Percentiles rank a stretch among this genome's conserved stretches.
These are phyloP conservation scores for Trametes cinnabarina DNA, from an alignment of 768 basidiomycete species.

Conservation along the genomic window DNA sequence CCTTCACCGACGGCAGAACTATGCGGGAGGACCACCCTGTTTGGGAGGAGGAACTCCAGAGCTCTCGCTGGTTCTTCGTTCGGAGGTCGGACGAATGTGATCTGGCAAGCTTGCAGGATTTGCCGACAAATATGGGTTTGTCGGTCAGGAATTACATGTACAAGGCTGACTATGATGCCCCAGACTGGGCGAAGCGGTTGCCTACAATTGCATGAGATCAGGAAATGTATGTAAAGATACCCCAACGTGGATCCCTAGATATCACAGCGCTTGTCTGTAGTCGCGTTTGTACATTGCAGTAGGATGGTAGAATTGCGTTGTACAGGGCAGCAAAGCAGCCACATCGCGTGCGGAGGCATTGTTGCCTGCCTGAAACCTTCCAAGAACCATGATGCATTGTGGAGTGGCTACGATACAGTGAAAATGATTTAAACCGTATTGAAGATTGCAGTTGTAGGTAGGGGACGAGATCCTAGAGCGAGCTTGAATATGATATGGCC, in stretches of 20 bases:
- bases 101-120: not conserved
- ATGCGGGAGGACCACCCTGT: slow-evolving; percentile 9
- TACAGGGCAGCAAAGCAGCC: too few relatives aligned
- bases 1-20: slow-evolving; percentile 1
- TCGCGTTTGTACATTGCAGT: too few relatives aligned
- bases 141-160: slow-evolving; percentile 13
- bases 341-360: too few relatives aligned
- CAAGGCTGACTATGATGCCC: not conserved
- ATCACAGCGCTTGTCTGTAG: too few relatives aligned
- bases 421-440: slow-evolving; percentile 11
- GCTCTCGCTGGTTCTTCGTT: slow-evolving; percentile 1
- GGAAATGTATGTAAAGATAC: not conserved
- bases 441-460: slow-evolving; percentile 2
- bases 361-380: too few relatives aligned
- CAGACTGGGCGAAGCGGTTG: not conserved
- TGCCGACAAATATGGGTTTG: not conserved
- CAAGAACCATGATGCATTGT: slow-evolving; percentile 17
- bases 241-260: not conserved
- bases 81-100: not conserved
- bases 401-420: slow-evolving; percentile 20
- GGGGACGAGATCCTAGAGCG: slow-evolving; percentile 6
- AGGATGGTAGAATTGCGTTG: too few relatives aligned
- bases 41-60: slow-evolving; percentile 5
- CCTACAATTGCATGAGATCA: not conserved
- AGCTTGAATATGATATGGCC: not conserved